A percentile compares a stretch with the other conserved stretches of the same genome.
Conservation (phyloP, 805 yeast species). For the Kuraishia ogatae region DNA sequence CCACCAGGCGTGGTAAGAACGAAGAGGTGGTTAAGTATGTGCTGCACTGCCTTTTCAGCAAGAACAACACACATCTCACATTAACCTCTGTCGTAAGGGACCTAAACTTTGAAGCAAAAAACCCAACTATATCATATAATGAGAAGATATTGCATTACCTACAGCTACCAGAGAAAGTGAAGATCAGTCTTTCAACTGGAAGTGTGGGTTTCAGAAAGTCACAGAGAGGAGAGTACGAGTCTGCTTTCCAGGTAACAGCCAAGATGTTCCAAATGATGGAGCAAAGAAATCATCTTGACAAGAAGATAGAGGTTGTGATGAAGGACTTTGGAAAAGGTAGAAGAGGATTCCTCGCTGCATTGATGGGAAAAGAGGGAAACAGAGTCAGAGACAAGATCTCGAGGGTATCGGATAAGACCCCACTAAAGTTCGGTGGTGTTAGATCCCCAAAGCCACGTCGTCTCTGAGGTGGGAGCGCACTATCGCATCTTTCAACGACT, state of each 20-base stretch:
- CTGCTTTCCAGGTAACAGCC: slow-evolving; percentile 77
- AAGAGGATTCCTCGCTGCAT: slow-evolving; percentile 74
- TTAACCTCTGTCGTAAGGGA: slow-evolving; percentile 66
- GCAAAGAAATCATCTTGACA: slow-evolving; percentile 47
- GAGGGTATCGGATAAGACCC: slow-evolving; percentile 71
- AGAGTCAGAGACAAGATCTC: slow-evolving; percentile 56
- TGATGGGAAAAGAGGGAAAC: slow-evolving; percentile 84
- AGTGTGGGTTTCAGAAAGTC: slow-evolving; percentile 83
- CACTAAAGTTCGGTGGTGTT: slow-evolving; percentile 87
- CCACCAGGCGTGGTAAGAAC: slow-evolving; percentile 6
- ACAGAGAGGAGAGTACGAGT: slow-evolving; percentile 89
- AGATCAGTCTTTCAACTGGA: slow-evolving; percentile 69
- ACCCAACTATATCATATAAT: slow-evolving; percentile 47
- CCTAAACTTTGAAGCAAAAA: slow-evolving; percentile 44
- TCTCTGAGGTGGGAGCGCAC: slow-evolving; percentile 28
- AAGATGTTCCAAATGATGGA: slow-evolving; percentile 65
- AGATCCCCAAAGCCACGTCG: slow-evolving; percentile 79
- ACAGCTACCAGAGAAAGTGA: slow-evolving; percentile 70
- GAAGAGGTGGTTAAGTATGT: slow-evolving; percentile 49
- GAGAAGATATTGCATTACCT: slow-evolving; percentile 71
- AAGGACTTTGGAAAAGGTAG: slow-evolving; percentile 87
- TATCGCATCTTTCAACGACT: not conserved
- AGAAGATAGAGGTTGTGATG: slow-evolving; percentile 66
- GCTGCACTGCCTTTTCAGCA: slow-evolving; percentile 66
- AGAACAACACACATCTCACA: slow-evolving; percentile 78